Conservation (phyloP, 805 yeast species). For the Zygoascus biomembranicola region DNA sequence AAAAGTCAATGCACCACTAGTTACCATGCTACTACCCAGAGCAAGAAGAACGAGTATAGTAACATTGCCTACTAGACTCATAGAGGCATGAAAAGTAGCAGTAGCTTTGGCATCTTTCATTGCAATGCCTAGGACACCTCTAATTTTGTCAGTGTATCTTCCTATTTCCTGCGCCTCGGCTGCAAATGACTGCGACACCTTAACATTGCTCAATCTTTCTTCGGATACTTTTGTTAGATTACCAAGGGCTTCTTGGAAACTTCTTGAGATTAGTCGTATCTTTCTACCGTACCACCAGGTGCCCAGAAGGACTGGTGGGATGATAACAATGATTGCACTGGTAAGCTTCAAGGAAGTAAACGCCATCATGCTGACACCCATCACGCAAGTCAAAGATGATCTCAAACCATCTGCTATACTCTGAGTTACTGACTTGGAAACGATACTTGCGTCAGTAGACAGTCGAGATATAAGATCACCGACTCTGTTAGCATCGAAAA, state of each 20-base stretch:
- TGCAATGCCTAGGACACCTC: slow-evolving; percentile 57
- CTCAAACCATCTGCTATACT: slow-evolving; percentile 90
- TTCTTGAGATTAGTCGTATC: slow-evolving; percentile 64
- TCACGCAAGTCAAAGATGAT: slow-evolving; percentile 70
- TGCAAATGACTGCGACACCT: slow-evolving; percentile 84
- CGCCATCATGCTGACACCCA: slow-evolving; percentile 88
- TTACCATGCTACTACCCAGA: slow-evolving; percentile 76
- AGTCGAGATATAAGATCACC: slow-evolving; percentile 88
- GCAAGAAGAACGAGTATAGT: slow-evolving; percentile 70
- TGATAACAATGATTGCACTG: slow-evolving; percentile 65
- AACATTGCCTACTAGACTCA: slow-evolving; percentile 77
- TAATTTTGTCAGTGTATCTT: slow-evolving; percentile 63
- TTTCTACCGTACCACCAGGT: slow-evolving; percentile 75
- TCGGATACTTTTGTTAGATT: slow-evolving; percentile 82
- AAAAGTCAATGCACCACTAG: slow-evolving; percentile 63
- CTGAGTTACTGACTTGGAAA: slow-evolving; percentile 76
- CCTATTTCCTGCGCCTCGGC: slow-evolving; percentile 74
- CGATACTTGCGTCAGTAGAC: slow-evolving; percentile 82
- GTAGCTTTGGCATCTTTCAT: slow-evolving; percentile 71
- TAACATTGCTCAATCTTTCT: slow-evolving; percentile 77
- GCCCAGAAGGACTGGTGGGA: slow-evolving; percentile 77
- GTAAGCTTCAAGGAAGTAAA: slow-evolving; percentile 78
- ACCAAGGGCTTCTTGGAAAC: slow-evolving; percentile 79
- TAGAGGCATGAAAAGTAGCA: slow-evolving; percentile 68
- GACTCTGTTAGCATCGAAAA: slow-evolving; percentile 80